phyloP scores from a whole-genome alignment of 179 eudicot genomes.

The Beta macrorhiza region DNA sequence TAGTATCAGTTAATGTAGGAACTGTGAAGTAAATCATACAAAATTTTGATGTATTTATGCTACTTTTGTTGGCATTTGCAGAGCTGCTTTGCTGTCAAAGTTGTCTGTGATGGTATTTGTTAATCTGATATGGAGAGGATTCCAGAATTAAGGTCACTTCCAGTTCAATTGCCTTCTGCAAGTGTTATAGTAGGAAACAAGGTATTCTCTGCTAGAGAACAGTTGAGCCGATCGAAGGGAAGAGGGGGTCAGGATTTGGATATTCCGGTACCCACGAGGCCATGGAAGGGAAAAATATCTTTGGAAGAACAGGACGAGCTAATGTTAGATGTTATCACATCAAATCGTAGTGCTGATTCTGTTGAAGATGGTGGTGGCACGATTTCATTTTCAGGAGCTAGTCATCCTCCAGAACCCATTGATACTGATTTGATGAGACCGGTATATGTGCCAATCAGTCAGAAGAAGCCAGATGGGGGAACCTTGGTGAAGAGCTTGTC shows the following conservation, averaged over 20 bases:
- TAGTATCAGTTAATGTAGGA: background rate
- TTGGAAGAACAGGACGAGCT: constrained; percentile 57
- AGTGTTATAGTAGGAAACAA: constrained; percentile 36
- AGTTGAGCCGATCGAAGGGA: constrained; percentile 32
- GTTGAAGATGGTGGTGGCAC: constrained; percentile 52
- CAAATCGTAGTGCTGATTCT: constrained; percentile 47
- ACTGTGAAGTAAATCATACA: background rate
- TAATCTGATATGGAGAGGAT: constrained; percentile 55
- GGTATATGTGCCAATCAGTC: constrained; percentile 60
- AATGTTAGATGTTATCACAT: constrained; percentile 47
- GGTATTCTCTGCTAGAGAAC: constrained; percentile 36
- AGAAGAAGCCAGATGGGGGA: constrained; percentile 51
- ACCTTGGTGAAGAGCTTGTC: constrained; percentile 60
- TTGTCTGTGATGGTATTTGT: constrained; percentile 41
- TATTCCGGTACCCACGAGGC: constrained; percentile 40
- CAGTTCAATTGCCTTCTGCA: constrained; percentile 39
- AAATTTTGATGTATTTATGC: background rate
- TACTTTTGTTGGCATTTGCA: constrained; percentile 21
- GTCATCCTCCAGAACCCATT: constrained; percentile 84
- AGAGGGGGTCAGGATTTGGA: constrained; percentile 40
- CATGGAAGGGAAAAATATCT: constrained; percentile 54
- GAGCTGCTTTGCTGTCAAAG: constrained; percentile 8
- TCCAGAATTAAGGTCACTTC: constrained; percentile 42
- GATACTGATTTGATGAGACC: constrained; percentile 72
- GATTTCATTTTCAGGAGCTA: constrained; percentile 67